phyloP scores from a whole-genome alignment of 2,329 filamentous ascomycete species.

The Ascochyta viciae-villosae region DNA sequence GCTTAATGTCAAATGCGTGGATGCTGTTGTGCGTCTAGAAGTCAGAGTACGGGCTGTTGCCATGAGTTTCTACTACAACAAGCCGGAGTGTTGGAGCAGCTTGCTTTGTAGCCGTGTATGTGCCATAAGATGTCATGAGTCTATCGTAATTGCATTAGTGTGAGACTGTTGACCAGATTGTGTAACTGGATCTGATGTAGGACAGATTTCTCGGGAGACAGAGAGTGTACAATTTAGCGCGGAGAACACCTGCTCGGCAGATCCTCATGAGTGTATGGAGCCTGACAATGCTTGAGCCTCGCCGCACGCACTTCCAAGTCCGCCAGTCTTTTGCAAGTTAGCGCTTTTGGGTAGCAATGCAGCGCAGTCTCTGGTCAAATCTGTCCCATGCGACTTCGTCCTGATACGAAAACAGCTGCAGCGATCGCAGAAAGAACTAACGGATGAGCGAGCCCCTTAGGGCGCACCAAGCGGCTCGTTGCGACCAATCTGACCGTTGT shows the following conservation, averaged over 20 bases:
- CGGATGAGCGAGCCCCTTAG: background rate
- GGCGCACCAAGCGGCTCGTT: background rate
- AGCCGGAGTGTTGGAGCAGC: background rate
- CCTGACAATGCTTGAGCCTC: background rate
- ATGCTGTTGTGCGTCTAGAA: background rate
- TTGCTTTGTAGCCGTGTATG: background rate
- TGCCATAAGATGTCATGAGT: background rate
- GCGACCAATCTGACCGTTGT: background rate
- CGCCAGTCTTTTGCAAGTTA: background rate
- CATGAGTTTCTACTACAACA: background rate
- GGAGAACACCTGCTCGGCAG: slow-evolving; percentile 1
- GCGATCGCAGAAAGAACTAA: background rate
- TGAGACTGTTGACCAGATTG: background rate
- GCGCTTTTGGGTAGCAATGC: slow-evolving; percentile 6
- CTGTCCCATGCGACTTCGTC: background rate
- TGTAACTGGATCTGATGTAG: background rate
- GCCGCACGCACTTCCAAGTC: background rate
- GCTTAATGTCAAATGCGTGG: background rate
- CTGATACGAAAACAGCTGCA: background rate
- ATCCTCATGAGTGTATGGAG: background rate
- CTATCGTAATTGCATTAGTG: background rate
- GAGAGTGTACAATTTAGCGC: background rate
- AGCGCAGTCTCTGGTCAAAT: background rate
- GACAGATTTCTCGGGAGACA: background rate
- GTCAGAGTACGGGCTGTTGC: background rate